Conservation (phyloP, 139 green algal species). For the Chlorella ohadii region DNA sequence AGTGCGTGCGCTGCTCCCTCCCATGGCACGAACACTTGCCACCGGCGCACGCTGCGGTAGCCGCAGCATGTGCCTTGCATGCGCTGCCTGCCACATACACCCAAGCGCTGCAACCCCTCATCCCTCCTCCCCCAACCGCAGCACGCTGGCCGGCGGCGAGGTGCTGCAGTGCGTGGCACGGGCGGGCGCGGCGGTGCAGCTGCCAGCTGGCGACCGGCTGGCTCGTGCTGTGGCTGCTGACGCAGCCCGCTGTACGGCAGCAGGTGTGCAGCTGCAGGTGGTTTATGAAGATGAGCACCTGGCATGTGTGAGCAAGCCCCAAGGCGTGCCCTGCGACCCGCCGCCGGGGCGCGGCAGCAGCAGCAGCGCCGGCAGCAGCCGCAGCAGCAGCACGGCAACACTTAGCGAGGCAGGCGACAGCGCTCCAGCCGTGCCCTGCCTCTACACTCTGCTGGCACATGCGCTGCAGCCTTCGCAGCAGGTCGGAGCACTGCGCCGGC, state of each 20-base stretch:
- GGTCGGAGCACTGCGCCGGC: conserved; percentile 37
- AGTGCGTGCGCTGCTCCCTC: background rate
- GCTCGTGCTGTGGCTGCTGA: background rate
- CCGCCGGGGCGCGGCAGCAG: background rate
- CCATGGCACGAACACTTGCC: too few relatives aligned
- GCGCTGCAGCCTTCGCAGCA: background rate
- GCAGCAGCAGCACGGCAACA: background rate
- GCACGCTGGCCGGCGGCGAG: background rate
- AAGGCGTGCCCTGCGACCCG: background rate
- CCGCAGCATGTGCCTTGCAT: background rate
- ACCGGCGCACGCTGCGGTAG: background rate
- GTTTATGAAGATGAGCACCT: conserved; percentile 59
- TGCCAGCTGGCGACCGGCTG: background rate
- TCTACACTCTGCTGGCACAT: conserved; percentile 11
- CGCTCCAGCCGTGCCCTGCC: background rate
- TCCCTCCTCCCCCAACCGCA: background rate
- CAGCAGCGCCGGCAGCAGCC: background rate
- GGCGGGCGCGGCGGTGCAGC: background rate
- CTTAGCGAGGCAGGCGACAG: background rate
- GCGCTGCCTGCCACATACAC: background rate
- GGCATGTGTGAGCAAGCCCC: conserved; percentile 56
- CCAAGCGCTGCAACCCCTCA: background rate
- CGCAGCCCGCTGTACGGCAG: too few relatives aligned
- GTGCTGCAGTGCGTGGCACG: conserved; percentile 10
- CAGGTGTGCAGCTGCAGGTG: conserved; percentile 23